Evolutionary conservation across 495 filamentous ascomycete genomes (phyloP).

Genomic region (Aspergillus affinis): DNA sequence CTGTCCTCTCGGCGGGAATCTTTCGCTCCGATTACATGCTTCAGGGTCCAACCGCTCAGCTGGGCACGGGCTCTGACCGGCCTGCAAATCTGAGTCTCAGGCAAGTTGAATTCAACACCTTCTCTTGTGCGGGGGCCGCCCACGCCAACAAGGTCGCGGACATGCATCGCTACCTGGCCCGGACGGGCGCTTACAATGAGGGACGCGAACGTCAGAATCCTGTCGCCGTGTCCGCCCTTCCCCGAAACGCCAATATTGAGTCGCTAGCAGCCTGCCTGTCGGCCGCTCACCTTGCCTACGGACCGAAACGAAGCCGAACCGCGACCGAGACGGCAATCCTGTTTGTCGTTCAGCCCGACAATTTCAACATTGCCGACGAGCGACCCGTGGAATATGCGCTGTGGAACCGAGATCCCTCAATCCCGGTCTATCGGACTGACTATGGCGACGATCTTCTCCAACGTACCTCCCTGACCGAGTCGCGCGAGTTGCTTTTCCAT

Average conservation of each 20-base stretch:
- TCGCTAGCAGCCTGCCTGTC: slow-evolving; percentile 63
- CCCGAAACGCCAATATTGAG: slow-evolving; percentile 58
- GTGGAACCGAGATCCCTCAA: slow-evolving; percentile 53
- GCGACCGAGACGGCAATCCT: slow-evolving; percentile 51
- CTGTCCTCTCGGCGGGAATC: slow-evolving; percentile 69
- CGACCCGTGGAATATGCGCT: slow-evolving; percentile 43
- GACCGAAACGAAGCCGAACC: slow-evolving; percentile 30
- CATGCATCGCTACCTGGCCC: slow-evolving; percentile 55
- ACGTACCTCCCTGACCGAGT: slow-evolving; percentile 58
- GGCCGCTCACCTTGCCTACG: slow-evolving; percentile 67
- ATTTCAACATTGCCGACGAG: slow-evolving; percentile 87
- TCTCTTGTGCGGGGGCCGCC: slow-evolving; percentile 74
- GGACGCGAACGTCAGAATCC: slow-evolving; percentile 2
- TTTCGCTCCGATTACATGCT: slow-evolving; percentile 95
- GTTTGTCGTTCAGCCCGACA: slow-evolving; percentile 75
- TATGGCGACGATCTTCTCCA: slow-evolving; percentile 58
- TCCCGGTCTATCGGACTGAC: slow-evolving; percentile 53
- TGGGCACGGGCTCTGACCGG: too few species aligned
- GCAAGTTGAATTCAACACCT: slow-evolving; percentile 92
- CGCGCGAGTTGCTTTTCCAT: slow-evolving; percentile 66
- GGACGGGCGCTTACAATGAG: slow-evolving; percentile 20
- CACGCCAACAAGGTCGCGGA: slow-evolving; percentile 61
- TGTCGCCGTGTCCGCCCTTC: slow-evolving; percentile 50
- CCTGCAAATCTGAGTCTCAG: slow-evolving; percentile 48
- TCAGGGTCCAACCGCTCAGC: slow-evolving; percentile 38